Evolutionary conservation across 2,329 filamentous ascomycete species (phyloP), one percentile per base, ranked within the genome.

Genomic region (Colletotrichum truncatum): DNA sequence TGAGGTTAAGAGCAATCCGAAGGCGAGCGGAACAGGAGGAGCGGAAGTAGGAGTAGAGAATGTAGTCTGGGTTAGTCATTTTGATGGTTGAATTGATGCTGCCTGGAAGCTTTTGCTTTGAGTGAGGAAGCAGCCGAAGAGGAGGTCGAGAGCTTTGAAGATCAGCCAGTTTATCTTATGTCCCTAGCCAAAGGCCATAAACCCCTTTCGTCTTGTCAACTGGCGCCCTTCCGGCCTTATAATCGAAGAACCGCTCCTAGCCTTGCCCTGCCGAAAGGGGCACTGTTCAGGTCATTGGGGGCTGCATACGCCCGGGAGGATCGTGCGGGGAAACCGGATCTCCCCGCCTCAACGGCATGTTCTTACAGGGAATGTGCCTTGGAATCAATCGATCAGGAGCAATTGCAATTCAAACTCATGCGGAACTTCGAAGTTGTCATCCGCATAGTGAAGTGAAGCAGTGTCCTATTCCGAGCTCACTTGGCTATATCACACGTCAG

Each of bases 21-120:
- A 91, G 77, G 11, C 88, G 84, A 1, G 84, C 87, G 1, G 87
- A 85, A 76, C 87, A 90, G 14, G 87, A 89, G 49, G 88, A 90
- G 67, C 86, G 82, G 75, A 85, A 89, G 77, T 89, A 90, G 66
- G 82, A 85, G 77, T 90, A 83, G 9, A 90, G 82, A 2, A 75
- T 79, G 70, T 77, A 81, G 32, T 74, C 69, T 26, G 26, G 3
- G 2, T 48, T 43, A 1, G 32, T 25, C 62, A 64, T 64, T 6
- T 54, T 61, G 41, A 10, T 4, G 6, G 2, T 25, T 3, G 12
- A 12, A 7, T 1, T 34, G 8, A 16, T 18, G 23, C 1, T 23
- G 9, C n/a, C 11, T 18, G 38, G 16, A 5, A 14, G 46, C 10
- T 11, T 9, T 39, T 21, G 14, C 2, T 28, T 4, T 14, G 1